Conservation (phyloP, 768 basidiomycete species). For the Cystofilobasidium capitatum region DNA sequence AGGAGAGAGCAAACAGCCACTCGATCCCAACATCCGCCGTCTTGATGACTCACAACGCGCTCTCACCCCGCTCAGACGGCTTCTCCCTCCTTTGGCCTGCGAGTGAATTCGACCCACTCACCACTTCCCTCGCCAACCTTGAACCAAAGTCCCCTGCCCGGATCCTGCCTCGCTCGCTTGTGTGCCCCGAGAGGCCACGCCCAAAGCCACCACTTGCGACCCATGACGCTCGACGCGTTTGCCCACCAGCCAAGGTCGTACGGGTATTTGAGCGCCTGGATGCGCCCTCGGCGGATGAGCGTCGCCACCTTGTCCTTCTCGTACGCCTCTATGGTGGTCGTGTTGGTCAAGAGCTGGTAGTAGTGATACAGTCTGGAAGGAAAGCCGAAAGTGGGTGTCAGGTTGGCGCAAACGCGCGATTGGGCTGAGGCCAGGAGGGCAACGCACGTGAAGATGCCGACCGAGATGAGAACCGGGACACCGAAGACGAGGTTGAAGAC, state of each 20-base stretch:
- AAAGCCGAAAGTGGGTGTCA: too few relatives aligned
- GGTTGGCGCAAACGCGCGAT: too few relatives aligned
- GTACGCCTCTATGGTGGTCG: constrained; percentile 94
- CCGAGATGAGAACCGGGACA: constrained; percentile 71
- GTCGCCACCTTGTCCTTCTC: constrained; percentile 88
- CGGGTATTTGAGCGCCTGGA: constrained; percentile 84
- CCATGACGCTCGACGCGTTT: constrained; percentile 72
- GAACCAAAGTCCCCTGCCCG: constrained; percentile 68
- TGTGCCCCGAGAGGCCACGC: constrained; percentile 58
- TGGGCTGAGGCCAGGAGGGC: too few relatives aligned
- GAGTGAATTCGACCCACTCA: constrained; percentile 30
- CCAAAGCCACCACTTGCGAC: constrained; percentile 66
- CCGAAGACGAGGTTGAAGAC: constrained; percentile 78
- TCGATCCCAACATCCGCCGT: neutral
- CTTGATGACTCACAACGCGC: neutral
- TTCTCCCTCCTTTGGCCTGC: neutral
- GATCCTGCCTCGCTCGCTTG: constrained; percentile 33
- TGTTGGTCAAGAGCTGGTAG: constrained; percentile 62
- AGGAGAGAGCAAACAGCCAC: neutral
- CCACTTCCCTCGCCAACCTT: constrained; percentile 50
- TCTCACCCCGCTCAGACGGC: neutral
- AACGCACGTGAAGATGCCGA: constrained; percentile 77
- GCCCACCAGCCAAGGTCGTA: constrained; percentile 71
- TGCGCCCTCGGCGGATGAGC: constrained; percentile 72
- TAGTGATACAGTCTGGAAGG: constrained; percentile 75